Evolutionary conservation across 805 yeast species (phyloP).

Genomic region (Dipodascopsis uninucleata): DNA sequence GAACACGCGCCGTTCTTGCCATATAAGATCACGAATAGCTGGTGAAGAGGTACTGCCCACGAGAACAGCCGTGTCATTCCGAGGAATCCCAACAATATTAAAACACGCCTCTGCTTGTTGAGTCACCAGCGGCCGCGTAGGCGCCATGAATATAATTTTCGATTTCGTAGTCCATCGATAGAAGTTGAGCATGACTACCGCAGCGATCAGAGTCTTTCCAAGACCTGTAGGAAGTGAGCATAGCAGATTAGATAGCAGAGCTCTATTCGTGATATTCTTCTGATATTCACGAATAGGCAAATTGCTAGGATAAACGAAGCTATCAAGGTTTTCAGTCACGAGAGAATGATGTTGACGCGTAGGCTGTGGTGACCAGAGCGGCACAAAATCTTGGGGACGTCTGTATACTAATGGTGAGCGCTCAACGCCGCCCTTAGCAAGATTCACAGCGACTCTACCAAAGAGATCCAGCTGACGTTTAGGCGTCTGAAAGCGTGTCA

Average conservation of each 20-base stretch:
- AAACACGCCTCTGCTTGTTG: conserved; percentile 94
- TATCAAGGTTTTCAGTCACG: conserved; percentile 39
- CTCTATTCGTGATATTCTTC: conserved; percentile 66
- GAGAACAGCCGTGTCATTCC: conserved; percentile 72
- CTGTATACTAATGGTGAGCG: conserved; percentile 7
- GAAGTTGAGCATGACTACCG: conserved; percentile 87
- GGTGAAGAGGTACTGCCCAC: conserved; percentile 50
- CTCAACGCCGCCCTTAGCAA: background rate
- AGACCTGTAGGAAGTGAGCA: conserved; percentile 96
- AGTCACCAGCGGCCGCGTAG: conserved; percentile 92
- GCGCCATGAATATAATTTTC: conserved; percentile 91
- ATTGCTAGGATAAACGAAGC: conserved; percentile 81
- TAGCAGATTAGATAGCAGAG: conserved; percentile 68
- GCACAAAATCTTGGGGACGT: conserved; percentile 7
- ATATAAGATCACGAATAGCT: conserved; percentile 65
- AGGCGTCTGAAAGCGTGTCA: background rate
- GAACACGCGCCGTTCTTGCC: conserved; percentile 74
- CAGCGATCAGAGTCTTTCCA: conserved; percentile 95
- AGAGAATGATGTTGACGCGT: conserved; percentile 42
- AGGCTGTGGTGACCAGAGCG: conserved; percentile 9
- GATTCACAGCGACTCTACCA: background rate
- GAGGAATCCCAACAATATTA: conserved; percentile 78
- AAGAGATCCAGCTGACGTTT: background rate
- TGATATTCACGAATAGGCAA: conserved; percentile 85
- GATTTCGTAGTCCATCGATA: conserved; percentile 77